Base-by-base conservation (phyloP, 2,329 filamentous ascomycete genomes). In the Chaetomium sp. region DNA sequence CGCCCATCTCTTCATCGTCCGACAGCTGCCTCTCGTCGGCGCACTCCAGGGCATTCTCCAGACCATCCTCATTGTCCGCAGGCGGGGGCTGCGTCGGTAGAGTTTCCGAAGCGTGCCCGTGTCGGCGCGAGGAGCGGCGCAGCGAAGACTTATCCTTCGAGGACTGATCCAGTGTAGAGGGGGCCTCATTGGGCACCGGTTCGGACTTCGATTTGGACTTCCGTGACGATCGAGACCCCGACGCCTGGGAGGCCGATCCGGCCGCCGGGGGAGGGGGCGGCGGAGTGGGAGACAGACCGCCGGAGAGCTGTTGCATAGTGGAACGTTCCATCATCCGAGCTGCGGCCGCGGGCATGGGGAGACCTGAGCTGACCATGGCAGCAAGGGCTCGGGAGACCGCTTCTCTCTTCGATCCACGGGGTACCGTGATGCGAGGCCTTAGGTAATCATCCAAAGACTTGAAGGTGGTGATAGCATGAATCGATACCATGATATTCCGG, bases 391-490 rank as follows among this genome's bases (percentile, higher is more conserved):
- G 77, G 2, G 84, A 80, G 34, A 91, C 73, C 1, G 85, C 82
- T 52, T 82, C 80, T 10, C 73, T 68, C 76, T 86, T 68, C 73
- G 86, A 80, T 35, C 80, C 77, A 44, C 85, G 79, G 10, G 88
- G 82, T 19, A 94, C 70, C 65, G 79, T 90, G 57, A 99, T 95
- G 58, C 92, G 83, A 6, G 94, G 94, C 40, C 94, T 86, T 44
- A 99, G 78, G 69, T 97, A 99, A 68, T 99, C 94, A 67, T 97
- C 94, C 32, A 99, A 75, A 0, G 92, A 89, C 70, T 96, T 97
- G 76, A 99, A 97, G 0, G 91, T 97, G 2, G 94, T 92, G 66
- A 99, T 97, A 12, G 94, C 94, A 69, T 99, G 94, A 55, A 99
- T 99, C 0, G 91, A 95, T 1, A 99, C 94, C 87, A 96, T 96